Conservation (phyloP, 2,329 filamentous ascomycete genomes). For the Waltergamsia citrina region DNA sequence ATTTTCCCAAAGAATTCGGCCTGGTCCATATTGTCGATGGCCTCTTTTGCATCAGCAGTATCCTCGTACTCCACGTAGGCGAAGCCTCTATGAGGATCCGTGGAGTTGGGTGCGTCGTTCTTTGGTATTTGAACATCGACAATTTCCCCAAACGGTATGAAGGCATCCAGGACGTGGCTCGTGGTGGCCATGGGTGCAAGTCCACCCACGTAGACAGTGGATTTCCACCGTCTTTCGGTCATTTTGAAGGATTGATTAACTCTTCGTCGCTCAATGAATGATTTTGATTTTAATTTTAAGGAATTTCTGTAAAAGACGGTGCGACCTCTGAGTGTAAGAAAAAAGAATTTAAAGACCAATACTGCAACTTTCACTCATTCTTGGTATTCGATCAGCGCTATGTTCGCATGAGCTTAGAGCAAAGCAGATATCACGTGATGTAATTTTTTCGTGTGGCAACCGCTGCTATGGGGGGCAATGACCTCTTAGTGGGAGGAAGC, state of each 20-base stretch:
- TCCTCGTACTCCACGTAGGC: conserved; percentile 94
- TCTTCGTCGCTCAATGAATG: no score
- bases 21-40: conserved; percentile 99
- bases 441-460: not conserved
- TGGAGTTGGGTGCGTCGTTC: conserved; percentile 69
- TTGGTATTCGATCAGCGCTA: not conserved
- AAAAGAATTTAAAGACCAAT: no score
- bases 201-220: conserved; percentile 87
- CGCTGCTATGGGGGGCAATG: conserved; percentile 2
- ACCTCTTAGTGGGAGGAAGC: not conserved
- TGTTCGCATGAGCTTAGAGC: not conserved
- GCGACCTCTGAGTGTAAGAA: no score
- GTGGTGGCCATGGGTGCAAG: conserved; percentile 70
- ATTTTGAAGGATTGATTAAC: no score
- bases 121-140: conserved; percentile 85
- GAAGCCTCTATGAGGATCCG: conserved; percentile 80
- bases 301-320: no score
- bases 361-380: no score
- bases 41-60: conserved; percentile 77
- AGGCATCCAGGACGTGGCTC: conserved; percentile 75
- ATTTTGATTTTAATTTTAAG: no score
- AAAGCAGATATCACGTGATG: conserved; percentile 3
- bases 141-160: conserved; percentile 95
- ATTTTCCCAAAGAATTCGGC: conserved; percentile 88
- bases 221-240: conserved; percentile 80